Conservation (phyloP, 768 basidiomycete species). For the Russula olivacea region DNA sequence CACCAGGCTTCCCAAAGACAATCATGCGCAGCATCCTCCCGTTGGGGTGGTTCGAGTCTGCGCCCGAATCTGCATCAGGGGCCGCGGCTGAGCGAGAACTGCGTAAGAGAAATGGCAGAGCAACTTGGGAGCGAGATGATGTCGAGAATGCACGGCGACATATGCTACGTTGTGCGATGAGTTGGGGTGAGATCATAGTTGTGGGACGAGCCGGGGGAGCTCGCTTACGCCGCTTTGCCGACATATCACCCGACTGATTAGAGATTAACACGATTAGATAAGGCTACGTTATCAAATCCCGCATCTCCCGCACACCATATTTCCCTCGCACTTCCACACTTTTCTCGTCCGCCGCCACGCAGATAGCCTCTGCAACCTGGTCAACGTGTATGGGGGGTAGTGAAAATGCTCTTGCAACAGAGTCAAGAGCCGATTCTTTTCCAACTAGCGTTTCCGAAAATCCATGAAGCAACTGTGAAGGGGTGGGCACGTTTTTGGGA, state of each 20-base stretch:
- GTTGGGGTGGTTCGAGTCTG: constrained; percentile 21
- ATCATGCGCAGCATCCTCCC: constrained; percentile 51
- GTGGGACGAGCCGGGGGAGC: constrained; percentile 1
- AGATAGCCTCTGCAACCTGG: constrained; percentile 82
- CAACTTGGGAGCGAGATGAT: constrained; percentile 34
- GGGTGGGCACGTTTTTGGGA: constrained; percentile 54
- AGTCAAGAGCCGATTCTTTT: constrained; percentile 47
- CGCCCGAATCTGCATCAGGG: constrained; percentile 11
- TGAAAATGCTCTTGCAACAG: constrained; percentile 72
- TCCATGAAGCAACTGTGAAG: constrained; percentile 54
- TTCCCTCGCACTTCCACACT: constrained; percentile 50
- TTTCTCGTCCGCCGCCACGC: constrained; percentile 49
- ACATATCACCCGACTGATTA: neutral
- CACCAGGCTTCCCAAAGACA: constrained; percentile 77
- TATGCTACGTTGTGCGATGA: constrained; percentile 22
- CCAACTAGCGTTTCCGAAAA: constrained; percentile 34
- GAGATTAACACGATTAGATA: constrained; percentile 24
- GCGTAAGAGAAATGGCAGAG: constrained; percentile 42
- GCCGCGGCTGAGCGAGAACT: constrained; percentile 19
- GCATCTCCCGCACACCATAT: constrained; percentile 67
- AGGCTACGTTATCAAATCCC: constrained; percentile 46
- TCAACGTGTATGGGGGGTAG: constrained; percentile 94
- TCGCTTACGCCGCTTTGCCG: neutral
- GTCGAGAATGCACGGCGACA: constrained; percentile 30
- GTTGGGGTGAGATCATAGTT: constrained; percentile 14